Percentiles rank a stretch among this genome's conserved stretches.
phyloP scores from a whole-genome alignment of 371 early-diverging fungal species.

The Rhizopus delemar region DNA sequence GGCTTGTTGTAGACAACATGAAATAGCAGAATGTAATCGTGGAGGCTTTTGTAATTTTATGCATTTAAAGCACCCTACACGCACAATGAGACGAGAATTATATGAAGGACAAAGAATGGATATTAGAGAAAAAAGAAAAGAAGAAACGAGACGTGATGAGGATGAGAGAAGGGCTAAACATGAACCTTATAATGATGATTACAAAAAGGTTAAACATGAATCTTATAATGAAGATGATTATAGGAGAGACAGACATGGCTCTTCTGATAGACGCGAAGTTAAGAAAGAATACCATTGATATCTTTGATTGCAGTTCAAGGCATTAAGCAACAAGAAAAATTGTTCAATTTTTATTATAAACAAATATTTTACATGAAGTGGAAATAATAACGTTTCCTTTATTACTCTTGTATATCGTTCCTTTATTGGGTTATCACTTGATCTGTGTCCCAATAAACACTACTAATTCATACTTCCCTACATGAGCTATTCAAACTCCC shows the following conservation, averaged over 20 bases:
- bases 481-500: no score
- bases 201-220: conserved; percentile 7
- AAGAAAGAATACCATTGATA: no score
- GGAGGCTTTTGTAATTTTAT: conserved; percentile 99
- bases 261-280: conserved; percentile 1
- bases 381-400: no score
- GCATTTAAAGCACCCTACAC: conserved; percentile 89
- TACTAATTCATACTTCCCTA: no score
- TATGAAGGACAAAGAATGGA: conserved; percentile 77
- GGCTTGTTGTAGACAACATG: conserved; percentile 97
- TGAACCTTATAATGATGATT: conserved; percentile 1
- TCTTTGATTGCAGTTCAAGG: no score
- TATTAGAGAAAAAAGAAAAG: conserved; percentile 54
- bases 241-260: background rate
- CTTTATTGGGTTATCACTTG: no score
- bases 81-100: conserved; percentile 75
- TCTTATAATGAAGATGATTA: background rate
- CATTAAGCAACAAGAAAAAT: no score
- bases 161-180: conserved; percentile 31
- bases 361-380: no score
- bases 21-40: conserved; percentile 91
- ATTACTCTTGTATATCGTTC: no score
- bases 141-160: conserved; percentile 35
- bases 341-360: no score
- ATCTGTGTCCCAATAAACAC: no score